A percentile compares a stretch with the other conserved stretches of the same genome.
phyloP scores from a whole-genome alignment of 1,284 basidiomycete genomes.

The Mycena citricolor region DNA sequence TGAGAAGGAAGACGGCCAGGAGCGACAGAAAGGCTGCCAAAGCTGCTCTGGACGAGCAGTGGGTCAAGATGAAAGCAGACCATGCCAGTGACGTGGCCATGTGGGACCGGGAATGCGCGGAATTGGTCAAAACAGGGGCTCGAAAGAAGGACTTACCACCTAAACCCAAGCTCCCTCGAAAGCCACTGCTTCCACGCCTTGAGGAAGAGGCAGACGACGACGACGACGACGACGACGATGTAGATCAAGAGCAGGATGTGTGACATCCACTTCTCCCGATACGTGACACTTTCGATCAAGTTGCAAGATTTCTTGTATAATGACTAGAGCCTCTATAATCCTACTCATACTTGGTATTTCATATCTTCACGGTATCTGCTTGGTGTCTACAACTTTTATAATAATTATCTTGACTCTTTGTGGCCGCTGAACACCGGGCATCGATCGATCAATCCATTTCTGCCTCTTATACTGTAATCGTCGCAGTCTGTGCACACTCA shows the following conservation, averaged over 20 bases:
- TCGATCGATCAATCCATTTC: too few species aligned
- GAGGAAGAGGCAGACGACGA: slow-evolving; percentile 5
- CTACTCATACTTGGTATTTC: too few species aligned
- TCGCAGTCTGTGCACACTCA: too few species aligned
- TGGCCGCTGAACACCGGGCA: too few species aligned
- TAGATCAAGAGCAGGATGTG: slow-evolving; percentile 1
- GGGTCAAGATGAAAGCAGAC: slow-evolving; percentile 3
- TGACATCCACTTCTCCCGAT: too few species aligned
- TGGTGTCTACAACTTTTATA: too few species aligned
- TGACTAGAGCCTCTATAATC: too few species aligned
- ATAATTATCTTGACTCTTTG: too few species aligned
- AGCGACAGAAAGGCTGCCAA: neutral
- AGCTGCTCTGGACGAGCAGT: slow-evolving; percentile 1
- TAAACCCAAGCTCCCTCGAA: slow-evolving; percentile 4
- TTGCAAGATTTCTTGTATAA: too few species aligned
- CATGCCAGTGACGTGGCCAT: slow-evolving; percentile 1
- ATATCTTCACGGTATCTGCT: too few species aligned
- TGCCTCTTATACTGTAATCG: too few species aligned
- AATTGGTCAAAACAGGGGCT: neutral
- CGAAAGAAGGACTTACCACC: slow-evolving; percentile 11
- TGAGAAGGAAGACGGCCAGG: neutral
- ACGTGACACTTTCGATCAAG: too few species aligned
- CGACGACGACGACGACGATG: slow-evolving; percentile 1
- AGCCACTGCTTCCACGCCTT: slow-evolving; percentile 2
- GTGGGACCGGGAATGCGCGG: neutral